Evolutionary conservation across 2,329 filamentous ascomycete species (phyloP).

Genomic region (Cadophora luteo-olivacea): DNA sequence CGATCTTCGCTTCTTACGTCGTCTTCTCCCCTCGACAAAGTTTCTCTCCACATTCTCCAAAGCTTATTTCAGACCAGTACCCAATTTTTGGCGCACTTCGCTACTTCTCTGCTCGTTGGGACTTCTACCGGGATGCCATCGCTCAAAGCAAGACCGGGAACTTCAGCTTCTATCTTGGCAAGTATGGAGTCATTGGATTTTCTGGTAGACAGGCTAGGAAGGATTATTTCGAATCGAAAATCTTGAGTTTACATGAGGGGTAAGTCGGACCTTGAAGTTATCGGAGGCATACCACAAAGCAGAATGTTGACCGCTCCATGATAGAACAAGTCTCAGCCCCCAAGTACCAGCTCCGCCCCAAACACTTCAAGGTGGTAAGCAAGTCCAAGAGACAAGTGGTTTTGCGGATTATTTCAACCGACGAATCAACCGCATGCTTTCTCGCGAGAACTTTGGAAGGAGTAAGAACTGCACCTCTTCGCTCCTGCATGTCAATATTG

Average conservation of each 20-base stretch:
- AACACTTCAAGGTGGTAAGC: neutral
- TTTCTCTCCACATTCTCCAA: neutral
- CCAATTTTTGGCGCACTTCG: conserved; percentile 52
- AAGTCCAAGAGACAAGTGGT: neutral
- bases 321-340: neutral
- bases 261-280: conserved; percentile 42
- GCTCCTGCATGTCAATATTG: neutral
- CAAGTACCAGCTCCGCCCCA: neutral
- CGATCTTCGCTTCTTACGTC: neutral
- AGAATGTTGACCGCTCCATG: neutral
- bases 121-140: conserved; percentile 50
- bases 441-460: conserved; percentile 47
- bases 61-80: neutral
- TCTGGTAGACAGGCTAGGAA: conserved; percentile 51
- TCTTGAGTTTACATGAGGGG: conserved; percentile 52
- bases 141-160: conserved; percentile 48
- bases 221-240: conserved; percentile 53
- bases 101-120: conserved; percentile 55
- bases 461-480: conserved; percentile 23
- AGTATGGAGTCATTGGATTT: conserved; percentile 52
- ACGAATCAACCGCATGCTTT: conserved; percentile 44
- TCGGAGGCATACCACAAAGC: no score
- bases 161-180: conserved; percentile 57
- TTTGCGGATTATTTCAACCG: conserved; percentile 23
- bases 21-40: neutral